phyloP scores from a whole-genome alignment of 352 stramenopile genomes.

The Thalassiosira livingstoniorum region DNA sequence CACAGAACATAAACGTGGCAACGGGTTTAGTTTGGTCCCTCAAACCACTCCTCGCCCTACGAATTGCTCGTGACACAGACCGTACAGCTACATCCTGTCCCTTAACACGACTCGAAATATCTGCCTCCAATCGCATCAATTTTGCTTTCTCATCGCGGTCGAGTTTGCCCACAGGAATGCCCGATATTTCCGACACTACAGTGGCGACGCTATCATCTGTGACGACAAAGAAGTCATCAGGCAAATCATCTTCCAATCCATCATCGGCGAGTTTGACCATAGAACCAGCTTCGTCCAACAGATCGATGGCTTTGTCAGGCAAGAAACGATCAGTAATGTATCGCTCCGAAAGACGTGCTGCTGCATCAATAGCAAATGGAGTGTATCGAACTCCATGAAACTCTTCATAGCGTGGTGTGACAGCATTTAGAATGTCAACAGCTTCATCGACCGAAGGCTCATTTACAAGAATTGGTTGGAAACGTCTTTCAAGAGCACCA shows the following conservation, averaged over 20 bases:
- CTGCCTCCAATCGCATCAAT: conserved; percentile 63
- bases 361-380: conserved; percentile 90
- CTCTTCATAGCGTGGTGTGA: conserved; percentile 96
- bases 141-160: conserved; percentile 79
- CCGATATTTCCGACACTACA: conserved; percentile 84
- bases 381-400: conserved; percentile 93
- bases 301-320: conserved; percentile 95
- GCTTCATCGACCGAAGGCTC: conserved; percentile 95
- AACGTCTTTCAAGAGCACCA: conserved; percentile 93
- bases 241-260: conserved; percentile 50
- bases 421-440: conserved; percentile 93
- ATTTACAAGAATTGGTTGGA: conserved; percentile 95
- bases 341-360: conserved; percentile 90
- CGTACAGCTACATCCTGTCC: conserved; percentile 89
- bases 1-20: conserved; percentile 96
- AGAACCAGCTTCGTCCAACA: conserved; percentile 93
- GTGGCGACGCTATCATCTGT: conserved; percentile 89
- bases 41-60: conserved; percentile 89
- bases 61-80: conserved; percentile 90
- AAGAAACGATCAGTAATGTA: conserved; percentile 93
- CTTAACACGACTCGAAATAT: conserved; percentile 90
- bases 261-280: conserved; percentile 85
- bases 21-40: conserved; percentile 91
- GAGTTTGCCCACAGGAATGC: conserved; percentile 80
- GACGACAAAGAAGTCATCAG: conserved; percentile 67